Conservation (phyloP, 257 asterid genomes). For the Nicotiana undulata region DNA sequence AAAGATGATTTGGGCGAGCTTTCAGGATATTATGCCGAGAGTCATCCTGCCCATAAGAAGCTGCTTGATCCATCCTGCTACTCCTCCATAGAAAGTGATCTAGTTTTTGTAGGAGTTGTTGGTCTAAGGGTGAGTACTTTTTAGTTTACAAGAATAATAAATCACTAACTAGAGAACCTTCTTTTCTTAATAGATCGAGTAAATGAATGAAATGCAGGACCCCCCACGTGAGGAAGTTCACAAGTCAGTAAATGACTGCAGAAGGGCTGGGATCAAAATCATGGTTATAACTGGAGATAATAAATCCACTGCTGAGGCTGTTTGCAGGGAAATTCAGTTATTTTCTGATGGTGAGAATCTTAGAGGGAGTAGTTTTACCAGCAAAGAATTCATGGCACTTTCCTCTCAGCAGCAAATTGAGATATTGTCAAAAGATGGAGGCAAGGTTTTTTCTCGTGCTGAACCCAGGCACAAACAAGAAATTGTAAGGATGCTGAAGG, state of each 20-base stretch:
- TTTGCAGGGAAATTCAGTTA: conserved; percentile 63
- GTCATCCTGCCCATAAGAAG: conserved; percentile 65
- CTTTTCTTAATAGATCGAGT: background rate
- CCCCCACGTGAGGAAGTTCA: conserved; percentile 93
- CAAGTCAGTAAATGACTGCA: conserved; percentile 65
- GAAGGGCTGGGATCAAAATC: conserved; percentile 77
- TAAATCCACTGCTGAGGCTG: conserved; percentile 92
- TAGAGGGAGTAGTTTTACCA: conserved; percentile 54
- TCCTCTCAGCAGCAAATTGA: conserved; percentile 52
- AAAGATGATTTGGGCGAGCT: conserved; percentile 75
- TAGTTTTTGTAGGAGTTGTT: conserved; percentile 76
- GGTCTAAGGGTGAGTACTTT: conserved; percentile 62
- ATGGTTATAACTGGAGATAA: conserved; percentile 96
- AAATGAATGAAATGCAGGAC: conserved; percentile 41
- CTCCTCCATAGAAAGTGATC: conserved; percentile 61
- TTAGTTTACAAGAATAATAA: background rate
- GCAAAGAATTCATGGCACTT: conserved; percentile 76
- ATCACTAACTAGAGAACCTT: background rate
- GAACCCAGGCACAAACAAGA: conserved; percentile 94
- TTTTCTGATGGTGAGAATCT: conserved; percentile 55
- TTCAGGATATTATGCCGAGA: conserved; percentile 46
- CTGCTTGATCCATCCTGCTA: conserved; percentile 68
- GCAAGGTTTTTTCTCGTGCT: conserved; percentile 79
- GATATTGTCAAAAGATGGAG: conserved; percentile 60
- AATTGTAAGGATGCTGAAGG: conserved; percentile 79